phyloP scores from a whole-genome alignment of 2,329 filamentous ascomycete genomes.

The Cercospora janseana region DNA sequence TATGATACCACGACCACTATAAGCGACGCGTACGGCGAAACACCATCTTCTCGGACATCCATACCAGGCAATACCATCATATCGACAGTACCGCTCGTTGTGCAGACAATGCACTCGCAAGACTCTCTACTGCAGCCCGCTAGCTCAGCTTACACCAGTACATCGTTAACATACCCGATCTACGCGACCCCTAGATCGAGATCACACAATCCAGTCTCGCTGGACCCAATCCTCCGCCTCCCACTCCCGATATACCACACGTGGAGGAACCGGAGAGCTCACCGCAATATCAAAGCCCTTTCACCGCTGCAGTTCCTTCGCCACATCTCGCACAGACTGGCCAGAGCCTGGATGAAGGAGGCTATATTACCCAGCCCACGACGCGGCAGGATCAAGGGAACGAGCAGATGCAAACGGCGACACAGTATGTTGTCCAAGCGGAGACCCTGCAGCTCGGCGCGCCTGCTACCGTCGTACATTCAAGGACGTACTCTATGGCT shows the following conservation, averaged over 20 bases:
- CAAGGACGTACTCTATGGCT: no score
- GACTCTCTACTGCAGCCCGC: neutral
- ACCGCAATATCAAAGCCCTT: no score
- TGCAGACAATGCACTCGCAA: constrained; percentile 1
- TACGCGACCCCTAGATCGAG: neutral
- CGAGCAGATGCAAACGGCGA: no score
- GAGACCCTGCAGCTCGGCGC: no score
- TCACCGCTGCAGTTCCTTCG: no score
- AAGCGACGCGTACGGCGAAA: neutral
- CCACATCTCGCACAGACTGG: no score
- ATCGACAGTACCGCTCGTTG: neutral
- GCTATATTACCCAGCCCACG: no score
- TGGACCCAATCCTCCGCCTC: neutral
- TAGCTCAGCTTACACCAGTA: neutral
- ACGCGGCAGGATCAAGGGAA: neutral
- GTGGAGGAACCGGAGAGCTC: neutral
- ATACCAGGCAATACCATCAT: no score
- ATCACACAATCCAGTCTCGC: neutral
- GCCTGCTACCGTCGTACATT: no score
- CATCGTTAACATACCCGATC: neutral
- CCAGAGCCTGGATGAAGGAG: no score
- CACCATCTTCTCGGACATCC: no score
- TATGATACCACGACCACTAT: neutral
- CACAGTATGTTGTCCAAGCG: no score
- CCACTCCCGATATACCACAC: neutral